phyloP scores from a whole-genome alignment of 306 rosid species.

The Luffa aegyptiaca region DNA sequence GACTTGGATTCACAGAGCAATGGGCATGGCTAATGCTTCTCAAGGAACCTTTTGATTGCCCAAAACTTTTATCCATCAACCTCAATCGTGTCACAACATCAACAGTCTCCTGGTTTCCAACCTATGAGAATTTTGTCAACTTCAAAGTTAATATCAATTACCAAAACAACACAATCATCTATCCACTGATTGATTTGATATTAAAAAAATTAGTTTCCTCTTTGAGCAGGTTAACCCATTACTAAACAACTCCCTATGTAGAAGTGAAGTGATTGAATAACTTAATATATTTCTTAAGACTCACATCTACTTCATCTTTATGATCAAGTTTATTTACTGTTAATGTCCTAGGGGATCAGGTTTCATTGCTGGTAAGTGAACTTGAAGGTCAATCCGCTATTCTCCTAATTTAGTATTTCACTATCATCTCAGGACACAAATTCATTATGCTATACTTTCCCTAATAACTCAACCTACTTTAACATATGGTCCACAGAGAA shows the following conservation, averaged over 20 bases:
- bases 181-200: not conserved
- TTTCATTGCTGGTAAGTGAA: not conserved
- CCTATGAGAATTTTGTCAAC: slow-evolving; percentile 21
- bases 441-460: not conserved
- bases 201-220: not conserved
- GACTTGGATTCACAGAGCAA: slow-evolving; percentile 33
- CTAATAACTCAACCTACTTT: not conserved
- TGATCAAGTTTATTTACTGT: slow-evolving; percentile 1
- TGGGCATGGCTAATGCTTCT: slow-evolving; percentile 1
- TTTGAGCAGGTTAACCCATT: not conserved
- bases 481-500: not conserved
- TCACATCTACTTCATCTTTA: not conserved
- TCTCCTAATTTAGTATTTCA: not conserved
- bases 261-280: not conserved
- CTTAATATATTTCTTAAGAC: not conserved
- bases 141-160: slow-evolving; percentile 1
- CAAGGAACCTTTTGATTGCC: slow-evolving; percentile 16
- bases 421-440: not conserved
- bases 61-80: slow-evolving; percentile 20
- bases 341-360: not conserved
- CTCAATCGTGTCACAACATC: slow-evolving; percentile 26
- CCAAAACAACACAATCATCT: not conserved
- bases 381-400: not conserved
- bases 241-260: not conserved
- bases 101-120: slow-evolving; percentile 47